Evolutionary conservation across 2,329 filamentous ascomycete genomes (phyloP), one percentile per base, ranked within the genome.

Genomic region (Talaromyces marneffei): DNA sequence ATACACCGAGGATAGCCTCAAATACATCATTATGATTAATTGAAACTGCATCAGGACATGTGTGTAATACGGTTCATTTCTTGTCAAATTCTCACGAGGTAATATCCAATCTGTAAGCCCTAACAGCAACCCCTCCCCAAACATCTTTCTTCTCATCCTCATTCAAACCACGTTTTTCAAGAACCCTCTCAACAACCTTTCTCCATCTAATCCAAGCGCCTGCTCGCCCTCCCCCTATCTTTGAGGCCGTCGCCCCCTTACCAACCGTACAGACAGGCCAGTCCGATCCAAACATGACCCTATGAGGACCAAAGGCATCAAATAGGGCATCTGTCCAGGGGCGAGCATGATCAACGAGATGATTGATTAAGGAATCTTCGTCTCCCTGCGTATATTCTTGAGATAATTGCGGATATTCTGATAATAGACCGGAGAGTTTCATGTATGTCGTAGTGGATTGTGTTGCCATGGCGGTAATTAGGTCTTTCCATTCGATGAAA

Each of bases 261-360:
- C 84, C 84, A 35, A 91, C 78, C 64, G 91, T 92, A 76, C 91
- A 96, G 0, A 97, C 88, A 2, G 93, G 92, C 93, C 93, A 97
- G 74, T 97, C 92, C 65, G 89, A 92, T 25, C 88, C 92, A 74
- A 94, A 97, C 87, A 97, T 92, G 71, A 94, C 82, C 65, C 91
- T 82, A 23, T 79, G 72, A 0, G 88, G 77, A 1, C 89, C 87
- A 70, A 96, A 97, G 1, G 83, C 83, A 29, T 86, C 83, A 57
- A 95, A 83, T 0, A 92, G 78, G 57, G 88, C 84, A 63, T 86
- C 83, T 2, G 91, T 82, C 87, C 90, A 95, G 25, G 87, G 87
- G 62, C 83, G 80, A 20, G 90, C 80, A 42, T 82, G 81, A 64
- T 83, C 78, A 65, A 90, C 86, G 9, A 74, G 62, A n/a, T 57